Conservation (phyloP, 2,329 filamentous ascomycete genomes). For the Diaporthe destruens region DNA sequence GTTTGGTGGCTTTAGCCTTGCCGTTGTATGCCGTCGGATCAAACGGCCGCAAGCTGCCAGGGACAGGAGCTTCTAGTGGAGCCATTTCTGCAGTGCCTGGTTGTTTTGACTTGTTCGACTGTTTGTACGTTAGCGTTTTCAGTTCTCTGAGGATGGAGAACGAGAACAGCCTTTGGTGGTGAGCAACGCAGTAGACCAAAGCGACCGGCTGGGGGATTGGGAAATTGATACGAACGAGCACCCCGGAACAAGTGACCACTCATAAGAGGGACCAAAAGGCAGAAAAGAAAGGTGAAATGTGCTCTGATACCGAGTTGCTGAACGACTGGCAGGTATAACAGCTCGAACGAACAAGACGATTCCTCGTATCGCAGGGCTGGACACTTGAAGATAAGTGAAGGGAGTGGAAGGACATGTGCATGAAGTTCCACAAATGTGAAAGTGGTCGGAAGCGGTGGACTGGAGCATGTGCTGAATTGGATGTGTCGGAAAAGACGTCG, state of each 20-base stretch:
- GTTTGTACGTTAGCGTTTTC: background rate
- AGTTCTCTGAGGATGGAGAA: too few species aligned
- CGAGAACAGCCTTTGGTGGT: background rate
- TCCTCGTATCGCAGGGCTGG: background rate
- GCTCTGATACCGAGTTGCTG: background rate
- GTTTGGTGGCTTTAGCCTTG: background rate
- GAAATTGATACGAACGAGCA: fast-evolving
- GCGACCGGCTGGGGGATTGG: background rate
- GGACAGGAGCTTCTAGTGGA: background rate
- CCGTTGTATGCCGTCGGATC: conserved; percentile 2
- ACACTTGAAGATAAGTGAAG: background rate
- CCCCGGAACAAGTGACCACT: background rate
- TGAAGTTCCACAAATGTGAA: background rate
- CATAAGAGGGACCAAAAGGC: too few species aligned
- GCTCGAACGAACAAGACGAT: background rate
- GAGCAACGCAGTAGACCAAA: background rate
- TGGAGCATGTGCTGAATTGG: background rate
- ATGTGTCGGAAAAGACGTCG: background rate
- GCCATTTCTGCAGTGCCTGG: background rate
- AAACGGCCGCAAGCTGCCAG: conserved; percentile 13
- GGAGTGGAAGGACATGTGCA: background rate
- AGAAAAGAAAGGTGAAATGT: background rate
- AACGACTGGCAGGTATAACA: background rate
- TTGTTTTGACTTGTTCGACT: background rate
- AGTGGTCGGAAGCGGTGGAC: background rate